Conservation (phyloP, 2,329 filamentous ascomycete species). For the Biscogniauxia sp. region DNA sequence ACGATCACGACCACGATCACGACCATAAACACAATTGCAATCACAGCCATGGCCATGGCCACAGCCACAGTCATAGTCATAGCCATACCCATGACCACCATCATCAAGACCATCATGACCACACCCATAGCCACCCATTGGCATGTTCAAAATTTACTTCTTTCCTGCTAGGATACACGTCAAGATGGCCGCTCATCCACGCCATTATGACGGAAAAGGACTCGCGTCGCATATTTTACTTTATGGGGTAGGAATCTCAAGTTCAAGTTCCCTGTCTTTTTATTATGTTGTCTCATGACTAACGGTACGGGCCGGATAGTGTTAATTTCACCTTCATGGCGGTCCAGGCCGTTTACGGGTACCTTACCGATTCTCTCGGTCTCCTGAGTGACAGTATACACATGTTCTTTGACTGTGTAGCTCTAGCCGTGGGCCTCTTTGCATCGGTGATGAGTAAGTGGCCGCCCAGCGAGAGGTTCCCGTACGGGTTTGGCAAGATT, state of each 20-base stretch:
- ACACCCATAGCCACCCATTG: conserved; percentile 26
- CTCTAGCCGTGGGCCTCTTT: conserved; percentile 82
- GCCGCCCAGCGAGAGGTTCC: conserved; percentile 84
- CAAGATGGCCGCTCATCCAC: conserved; percentile 74
- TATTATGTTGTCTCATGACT: conserved; percentile 9
- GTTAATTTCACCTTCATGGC: conserved; percentile 95
- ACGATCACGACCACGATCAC: conserved; percentile 20
- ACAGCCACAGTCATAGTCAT: conserved; percentile 9
- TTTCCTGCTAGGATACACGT: conserved; percentile 66
- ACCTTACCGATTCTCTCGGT: conserved; percentile 87
- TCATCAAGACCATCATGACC: too few relatives aligned
- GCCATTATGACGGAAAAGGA: conserved; percentile 88
- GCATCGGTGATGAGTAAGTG: conserved; percentile 96
- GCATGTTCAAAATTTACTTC: conserved; percentile 68
- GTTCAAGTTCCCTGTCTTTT: not conserved
- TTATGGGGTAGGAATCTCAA: conserved; percentile 68
- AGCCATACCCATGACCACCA: not conserved
- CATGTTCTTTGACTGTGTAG: conserved; percentile 98
- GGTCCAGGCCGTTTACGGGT: conserved; percentile 91
- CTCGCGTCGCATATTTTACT: conserved; percentile 94
- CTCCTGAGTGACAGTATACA: conserved; percentile 97
- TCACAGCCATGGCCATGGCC: conserved; percentile 21
- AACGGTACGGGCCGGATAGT: conserved; percentile 42
- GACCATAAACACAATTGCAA: too few relatives aligned
- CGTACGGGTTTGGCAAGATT: conserved; percentile 95